A percentile compares a stretch with the other conserved stretches of the same genome.
These are phyloP conservation scores for Trapa incisa DNA, from an alignment of 345 rosid species.

Conservation along the genomic window DNA sequence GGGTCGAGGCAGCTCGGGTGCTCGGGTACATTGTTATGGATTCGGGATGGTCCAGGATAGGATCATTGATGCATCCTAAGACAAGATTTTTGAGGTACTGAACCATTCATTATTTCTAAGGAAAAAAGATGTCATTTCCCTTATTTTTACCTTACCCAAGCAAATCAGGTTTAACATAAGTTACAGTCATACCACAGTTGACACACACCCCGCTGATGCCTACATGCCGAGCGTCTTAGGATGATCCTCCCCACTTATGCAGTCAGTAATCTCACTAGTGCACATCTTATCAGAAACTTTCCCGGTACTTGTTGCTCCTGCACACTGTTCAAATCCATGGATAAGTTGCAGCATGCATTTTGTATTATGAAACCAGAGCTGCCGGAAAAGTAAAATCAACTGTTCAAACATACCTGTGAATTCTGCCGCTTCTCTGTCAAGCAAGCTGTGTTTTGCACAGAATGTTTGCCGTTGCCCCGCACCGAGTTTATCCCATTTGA, in stretches of 20 bases:
- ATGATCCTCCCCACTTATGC: neutral
- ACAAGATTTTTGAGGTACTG: neutral
- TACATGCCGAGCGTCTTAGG: neutral
- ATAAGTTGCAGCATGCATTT: neutral
- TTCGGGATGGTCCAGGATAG: neutral
- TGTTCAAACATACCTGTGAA: conserved; percentile 3
- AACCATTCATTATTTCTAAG: neutral
- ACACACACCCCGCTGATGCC: neutral
- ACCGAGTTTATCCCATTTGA: conserved; percentile 29
- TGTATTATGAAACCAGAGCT: neutral
- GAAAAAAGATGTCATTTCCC: neutral
- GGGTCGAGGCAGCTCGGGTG: too few species aligned
- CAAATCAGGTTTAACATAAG: neutral
- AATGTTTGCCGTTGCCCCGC: conserved; percentile 25
- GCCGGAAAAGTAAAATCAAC: neutral
- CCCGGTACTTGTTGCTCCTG: neutral
- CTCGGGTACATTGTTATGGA: too few species aligned
- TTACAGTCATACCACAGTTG: neutral
- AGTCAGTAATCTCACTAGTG: conserved; percentile 1
- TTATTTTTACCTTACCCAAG: neutral
- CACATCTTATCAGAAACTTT: neutral
- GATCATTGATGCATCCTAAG: neutral
- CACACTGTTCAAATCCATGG: conserved; percentile 1
- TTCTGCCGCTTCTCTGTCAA: conserved; percentile 21
- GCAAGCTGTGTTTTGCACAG: conserved; percentile 22